Evolutionary conservation across 345 rosid species (phyloP), one percentile per base, ranked within the genome.

Genomic region (Ricinus communis): DNA sequence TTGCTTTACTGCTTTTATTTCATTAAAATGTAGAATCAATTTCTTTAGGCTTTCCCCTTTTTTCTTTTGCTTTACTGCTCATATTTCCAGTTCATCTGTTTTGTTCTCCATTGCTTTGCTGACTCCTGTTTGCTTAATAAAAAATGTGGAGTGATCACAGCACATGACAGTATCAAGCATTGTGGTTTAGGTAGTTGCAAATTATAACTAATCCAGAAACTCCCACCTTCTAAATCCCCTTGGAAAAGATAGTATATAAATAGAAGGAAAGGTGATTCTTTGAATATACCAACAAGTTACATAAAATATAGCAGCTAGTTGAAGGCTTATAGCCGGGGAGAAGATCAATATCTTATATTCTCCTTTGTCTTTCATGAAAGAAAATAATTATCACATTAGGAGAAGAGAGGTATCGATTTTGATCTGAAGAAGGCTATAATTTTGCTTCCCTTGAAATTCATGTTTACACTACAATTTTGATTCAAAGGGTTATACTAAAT

Each of bases 401-500:
- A n/a, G 49, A 73, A 51, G 62, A 49, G 38, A 25, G 61, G 38
- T 19, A 52, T 25, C 21, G 30, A 64, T 47, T 25, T 67, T 40
- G 24, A n/a, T n/a, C n/a, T n/a, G n/a, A n/a, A n/a, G n/a, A n/a
- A n/a, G n/a, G n/a, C 18, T 57, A 73, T 57, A 2, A 16, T 57
- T 63, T 72, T 22, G 46, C 9, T 55, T 19, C 47, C 59, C 5
- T 27, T 22, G 24, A 65, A 21, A 57, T 47, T 59, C 43, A 40
- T 54, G 13, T 19, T 19, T 43, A 10, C 33, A 7, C 70, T n/a
- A 21, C n/a, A n/a, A 59, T 10, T 43, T 41, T 13, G 9, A 22
- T 33, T 28, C 10, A 33, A 65, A 66, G n/a, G 53, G 38, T 28
- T n/a, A 49, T 60, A 10, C 61, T 69, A n/a, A 59, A 67, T 59